Percentiles rank a stretch among this genome's conserved stretches.
Evolutionary conservation across 2,329 filamentous ascomycete genomes (phyloP).

Genomic region (Pseudocercospora fuligena): DNA sequence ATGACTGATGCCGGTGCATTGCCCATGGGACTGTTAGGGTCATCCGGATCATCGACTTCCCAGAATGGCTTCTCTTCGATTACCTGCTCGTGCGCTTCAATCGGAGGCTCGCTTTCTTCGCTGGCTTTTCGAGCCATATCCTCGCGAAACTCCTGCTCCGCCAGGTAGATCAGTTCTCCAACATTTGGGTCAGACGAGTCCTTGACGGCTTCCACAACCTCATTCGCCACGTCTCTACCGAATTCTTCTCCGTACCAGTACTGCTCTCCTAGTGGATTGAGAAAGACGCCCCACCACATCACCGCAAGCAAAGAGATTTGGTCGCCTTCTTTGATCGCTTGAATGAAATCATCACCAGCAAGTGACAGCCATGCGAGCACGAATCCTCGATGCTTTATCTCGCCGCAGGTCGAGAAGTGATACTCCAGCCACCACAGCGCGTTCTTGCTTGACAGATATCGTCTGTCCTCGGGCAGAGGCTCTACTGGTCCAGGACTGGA

Average conservation of each 20-base stretch:
- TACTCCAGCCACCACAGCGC: constrained; percentile 21
- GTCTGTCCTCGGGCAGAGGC: background rate
- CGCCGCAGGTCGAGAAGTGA: constrained; percentile 16
- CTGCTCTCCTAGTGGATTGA: constrained; percentile 16
- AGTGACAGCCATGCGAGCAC: constrained; percentile 18
- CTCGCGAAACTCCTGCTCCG: background rate
- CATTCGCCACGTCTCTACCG: constrained; percentile 14
- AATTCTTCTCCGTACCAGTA: constrained; percentile 25
- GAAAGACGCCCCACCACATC: constrained; percentile 25
- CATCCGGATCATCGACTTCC: constrained; percentile 7
- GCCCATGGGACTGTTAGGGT: background rate
- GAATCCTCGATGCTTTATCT: constrained; percentile 14
- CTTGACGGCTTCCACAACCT: constrained; percentile 11
- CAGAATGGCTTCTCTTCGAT: constrained; percentile 7
- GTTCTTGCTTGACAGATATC: constrained; percentile 21
- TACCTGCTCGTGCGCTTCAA: background rate
- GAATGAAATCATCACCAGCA: constrained; percentile 20
- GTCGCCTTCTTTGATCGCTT: constrained; percentile 20
- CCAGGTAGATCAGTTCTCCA: background rate
- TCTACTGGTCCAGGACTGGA: background rate
- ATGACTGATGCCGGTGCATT: constrained; percentile 19
- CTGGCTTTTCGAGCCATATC: background rate
- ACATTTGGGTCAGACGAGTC: background rate
- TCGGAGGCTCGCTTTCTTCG: background rate
- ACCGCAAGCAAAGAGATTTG: constrained; percentile 18